Evolutionary conservation across 805 yeast genomes (phyloP), one percentile per base, ranked within the genome.

Genomic region (Cyberlindnera xishuangbannaensis): DNA sequence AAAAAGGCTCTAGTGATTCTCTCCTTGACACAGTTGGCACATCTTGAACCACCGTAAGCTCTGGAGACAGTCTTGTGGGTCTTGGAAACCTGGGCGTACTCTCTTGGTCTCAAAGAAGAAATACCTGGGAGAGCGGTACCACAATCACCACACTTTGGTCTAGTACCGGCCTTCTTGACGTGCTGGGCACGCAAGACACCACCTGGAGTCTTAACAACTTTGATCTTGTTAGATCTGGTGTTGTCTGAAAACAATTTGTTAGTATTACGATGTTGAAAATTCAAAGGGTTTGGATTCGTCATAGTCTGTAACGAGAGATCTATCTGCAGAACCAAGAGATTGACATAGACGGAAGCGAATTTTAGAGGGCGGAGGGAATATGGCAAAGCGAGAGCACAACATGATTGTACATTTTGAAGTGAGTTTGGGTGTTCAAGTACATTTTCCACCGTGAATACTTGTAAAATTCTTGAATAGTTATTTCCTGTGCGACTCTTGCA

Each of bases 181-280:
- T 92, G 98, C 72, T 88, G 96, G 65, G 95, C 95, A 67, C 87
- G 81, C 72, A 92, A 81, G 72, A 82, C 83, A 67, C 97, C 97
- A 80, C 99, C 99, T 72, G 99, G 98, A 73, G 99, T 92, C 85
- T 90, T 92, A 62, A 90, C 95, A 72, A 90, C 95, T 88, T 84
- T 90, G 78, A 92, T 90, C 78, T 83, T 85, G 95, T 92, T 92
- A 60, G 98, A 92, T 73, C 81, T 83, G 82, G 98, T 88, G 95
- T 92, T 92, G 95, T 87, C 94, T 84, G 44, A 32, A n/a, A 9
- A 18, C 13, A 23, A 24, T n/a, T 33, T 36, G 56, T 53, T 49
- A 44, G 50, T 50, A 49, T 20, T 9, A 20, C 23, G 12, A 12
- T 12, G 9, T 20, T 12, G 12, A 20, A 17, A n/a, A n/a, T n/a